phyloP scores from a whole-genome alignment of 164 flowering plant species.

The Tetrastigma voinierianum region DNA sequence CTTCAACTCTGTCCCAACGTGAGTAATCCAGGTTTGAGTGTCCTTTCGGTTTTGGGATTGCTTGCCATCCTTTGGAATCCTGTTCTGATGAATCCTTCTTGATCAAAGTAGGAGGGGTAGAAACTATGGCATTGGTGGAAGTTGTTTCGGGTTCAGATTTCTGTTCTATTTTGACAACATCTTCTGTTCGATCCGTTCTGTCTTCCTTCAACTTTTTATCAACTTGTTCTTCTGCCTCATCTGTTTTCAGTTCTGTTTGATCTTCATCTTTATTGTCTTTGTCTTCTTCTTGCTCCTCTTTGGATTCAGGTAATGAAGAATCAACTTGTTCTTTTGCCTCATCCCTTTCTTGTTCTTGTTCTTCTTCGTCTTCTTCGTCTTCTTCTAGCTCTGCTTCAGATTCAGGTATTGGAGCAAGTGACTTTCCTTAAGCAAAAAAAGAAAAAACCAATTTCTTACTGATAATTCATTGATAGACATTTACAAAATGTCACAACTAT shows the following conservation, averaged over 20 bases:
- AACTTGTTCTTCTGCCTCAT: slow-evolving; percentile 3
- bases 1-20: slow-evolving; percentile 85
- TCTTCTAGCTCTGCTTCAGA: slow-evolving; percentile 61
- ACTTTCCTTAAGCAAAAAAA: slow-evolving; percentile 58
- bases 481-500: not conserved
- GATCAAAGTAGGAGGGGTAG: slow-evolving; percentile 17
- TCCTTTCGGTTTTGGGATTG: slow-evolving; percentile 90
- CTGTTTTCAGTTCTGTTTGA: slow-evolving; percentile 17
- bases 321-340: slow-evolving; percentile 2
- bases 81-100: slow-evolving; percentile 23
- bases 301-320: slow-evolving; percentile 89
- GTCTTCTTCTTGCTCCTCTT: slow-evolving; percentile 51
- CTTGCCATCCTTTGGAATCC: slow-evolving; percentile 62
- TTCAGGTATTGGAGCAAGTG: slow-evolving; percentile 94
- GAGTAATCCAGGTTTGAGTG: slow-evolving; percentile 88
- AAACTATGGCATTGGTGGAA: slow-evolving; percentile 13
- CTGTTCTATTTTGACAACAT: slow-evolving; percentile 7
- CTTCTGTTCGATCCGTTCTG: not conserved
- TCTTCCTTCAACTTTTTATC: too few species aligned
- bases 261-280: slow-evolving; percentile 21
- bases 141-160: slow-evolving; percentile 3
- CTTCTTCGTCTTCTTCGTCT: slow-evolving; percentile 31
- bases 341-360: slow-evolving; percentile 15
- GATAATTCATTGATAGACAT: not conserved
- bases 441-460: slow-evolving; percentile 9